A percentile compares a stretch with the other conserved stretches of the same genome.
Conservation (phyloP, 75 land plant species). For the Selaginella moellendorffii region DNA sequence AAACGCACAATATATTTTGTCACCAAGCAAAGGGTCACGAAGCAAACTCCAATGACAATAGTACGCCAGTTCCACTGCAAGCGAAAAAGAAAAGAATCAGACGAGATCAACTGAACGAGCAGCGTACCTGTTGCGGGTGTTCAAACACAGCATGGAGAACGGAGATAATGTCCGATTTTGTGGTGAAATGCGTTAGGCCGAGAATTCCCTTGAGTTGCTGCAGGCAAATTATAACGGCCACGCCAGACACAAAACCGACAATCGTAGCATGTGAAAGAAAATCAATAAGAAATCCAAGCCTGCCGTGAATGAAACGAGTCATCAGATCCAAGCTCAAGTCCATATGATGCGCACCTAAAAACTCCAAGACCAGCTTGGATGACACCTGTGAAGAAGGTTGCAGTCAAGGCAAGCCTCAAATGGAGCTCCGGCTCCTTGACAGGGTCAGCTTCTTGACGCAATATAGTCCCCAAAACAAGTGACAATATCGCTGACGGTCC, state of each 20-base stretch:
- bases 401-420: background rate
- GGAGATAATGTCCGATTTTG: constrained; percentile 6
- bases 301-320: background rate
- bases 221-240: constrained; percentile 4
- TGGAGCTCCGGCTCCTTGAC: background rate
- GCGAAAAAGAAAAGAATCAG: too few relatives aligned
- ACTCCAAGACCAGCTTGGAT: constrained; percentile 6
- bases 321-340: background rate
- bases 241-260: constrained; percentile 5
- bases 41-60: constrained; percentile 8
- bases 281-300: constrained; percentile 3
- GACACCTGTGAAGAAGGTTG: constrained; percentile 1
- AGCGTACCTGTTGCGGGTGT: constrained; percentile 2
- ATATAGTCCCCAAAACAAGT: background rate
- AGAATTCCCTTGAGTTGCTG: constrained; percentile 4
- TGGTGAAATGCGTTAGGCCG: background rate
- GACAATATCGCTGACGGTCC: constrained; percentile 9
- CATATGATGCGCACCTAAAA: background rate
- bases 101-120: too few relatives aligned
- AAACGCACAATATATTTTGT: background rate
- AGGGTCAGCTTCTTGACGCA: background rate
- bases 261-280: constrained; percentile 2
- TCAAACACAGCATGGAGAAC: background rate
- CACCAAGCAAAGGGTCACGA: background rate
- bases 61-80: constrained; percentile 8